Conservation (phyloP, 257 asterid genomes). For the Primulina tabacum region DNA sequence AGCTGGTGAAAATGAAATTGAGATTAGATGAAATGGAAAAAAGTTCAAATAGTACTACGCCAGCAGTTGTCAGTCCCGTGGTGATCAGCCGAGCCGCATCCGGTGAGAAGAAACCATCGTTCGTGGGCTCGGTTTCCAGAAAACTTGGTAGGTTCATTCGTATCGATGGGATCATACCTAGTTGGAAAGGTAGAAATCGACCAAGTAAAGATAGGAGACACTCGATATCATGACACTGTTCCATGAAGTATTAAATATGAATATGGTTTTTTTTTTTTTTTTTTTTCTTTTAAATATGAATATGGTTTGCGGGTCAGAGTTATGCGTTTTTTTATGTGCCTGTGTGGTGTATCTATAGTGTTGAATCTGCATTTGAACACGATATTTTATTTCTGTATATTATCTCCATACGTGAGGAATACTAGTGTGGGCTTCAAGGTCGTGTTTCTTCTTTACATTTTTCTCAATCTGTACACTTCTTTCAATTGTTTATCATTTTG, state of each 20-base stretch:
- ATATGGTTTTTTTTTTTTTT: not conserved
- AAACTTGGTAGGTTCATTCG: not conserved
- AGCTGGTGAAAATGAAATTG: conserved; percentile 39
- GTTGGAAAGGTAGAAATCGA: not conserved
- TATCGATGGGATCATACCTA: not conserved
- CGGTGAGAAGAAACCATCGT: not conserved
- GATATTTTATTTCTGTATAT: not conserved
- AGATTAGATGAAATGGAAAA: conserved; percentile 42
- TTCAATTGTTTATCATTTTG: too few species aligned
- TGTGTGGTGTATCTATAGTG: not conserved
- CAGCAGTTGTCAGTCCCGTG: conserved; percentile 31
- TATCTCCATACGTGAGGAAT: too few species aligned
- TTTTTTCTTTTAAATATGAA: too few species aligned
- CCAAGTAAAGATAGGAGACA: not conserved
- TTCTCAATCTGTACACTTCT: too few species aligned
- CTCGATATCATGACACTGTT: not conserved
- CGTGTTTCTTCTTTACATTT: too few species aligned
- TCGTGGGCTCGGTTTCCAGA: not conserved
- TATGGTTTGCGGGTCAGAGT: conserved; percentile 4
- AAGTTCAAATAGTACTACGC: conserved; percentile 23
- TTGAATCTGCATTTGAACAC: not conserved
- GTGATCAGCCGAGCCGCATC: conserved; percentile 23
- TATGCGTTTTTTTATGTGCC: not conserved
- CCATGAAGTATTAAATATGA: not conserved
- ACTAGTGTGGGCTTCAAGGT: too few species aligned